Evolutionary conservation across 148 eudicot genomes (phyloP).

Genomic region (Spergularia bocconei): DNA sequence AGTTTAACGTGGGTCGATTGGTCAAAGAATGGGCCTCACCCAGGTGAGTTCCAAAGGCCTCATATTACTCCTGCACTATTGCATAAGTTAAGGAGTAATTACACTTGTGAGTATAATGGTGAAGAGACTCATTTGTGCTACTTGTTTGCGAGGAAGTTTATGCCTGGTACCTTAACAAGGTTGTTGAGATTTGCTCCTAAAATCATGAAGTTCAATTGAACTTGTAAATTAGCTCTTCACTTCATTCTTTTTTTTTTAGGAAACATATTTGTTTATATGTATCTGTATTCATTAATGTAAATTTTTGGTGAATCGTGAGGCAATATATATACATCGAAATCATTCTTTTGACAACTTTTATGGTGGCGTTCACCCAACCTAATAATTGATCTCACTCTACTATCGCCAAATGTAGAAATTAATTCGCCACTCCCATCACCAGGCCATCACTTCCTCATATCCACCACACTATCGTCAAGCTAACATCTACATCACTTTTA

Average conservation of each 20-base stretch:
- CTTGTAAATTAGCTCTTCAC: slow-evolving; percentile 5
- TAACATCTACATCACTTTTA: no score
- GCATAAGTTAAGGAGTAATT: slow-evolving; percentile 39
- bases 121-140: slow-evolving; percentile 37
- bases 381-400: no score
- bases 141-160: slow-evolving; percentile 83
- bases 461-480: no score
- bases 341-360: no score
- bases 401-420: no score
- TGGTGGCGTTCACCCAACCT: no score
- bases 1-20: slow-evolving; percentile 82
- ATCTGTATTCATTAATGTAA: no score
- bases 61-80: slow-evolving; percentile 41
- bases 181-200: slow-evolving; percentile 48
- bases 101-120: slow-evolving; percentile 57
- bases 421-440: no score
- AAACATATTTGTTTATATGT: no score
- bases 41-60: slow-evolving; percentile 38
- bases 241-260: not conserved
- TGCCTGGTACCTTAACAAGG: slow-evolving; percentile 43
- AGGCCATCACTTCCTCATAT: no score
- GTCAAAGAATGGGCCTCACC: slow-evolving; percentile 65
- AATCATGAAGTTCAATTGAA: slow-evolving; percentile 28
- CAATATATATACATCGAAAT: no score
- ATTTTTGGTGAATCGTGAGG: no score